Evolutionary conservation across 441 rosid genomes (phyloP).

Genomic region (Mallotus japonicus): DNA sequence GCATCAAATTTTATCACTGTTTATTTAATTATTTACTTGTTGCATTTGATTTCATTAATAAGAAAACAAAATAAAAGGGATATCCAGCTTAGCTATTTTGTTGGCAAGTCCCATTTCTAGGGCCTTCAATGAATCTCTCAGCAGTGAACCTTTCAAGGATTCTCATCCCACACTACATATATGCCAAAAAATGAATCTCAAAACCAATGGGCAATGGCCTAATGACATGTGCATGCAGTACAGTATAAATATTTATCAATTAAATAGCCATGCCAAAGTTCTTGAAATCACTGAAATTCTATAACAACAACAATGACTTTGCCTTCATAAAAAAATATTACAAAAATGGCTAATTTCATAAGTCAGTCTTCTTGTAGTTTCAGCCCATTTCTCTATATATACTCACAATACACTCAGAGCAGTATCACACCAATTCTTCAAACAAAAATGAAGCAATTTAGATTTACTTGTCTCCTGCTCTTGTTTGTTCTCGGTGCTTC

Average conservation of each 20-base stretch:
- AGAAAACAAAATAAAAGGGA: too few species aligned
- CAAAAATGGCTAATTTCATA: background rate
- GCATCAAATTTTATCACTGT: too few species aligned
- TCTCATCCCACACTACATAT: background rate
- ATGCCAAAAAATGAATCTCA: background rate
- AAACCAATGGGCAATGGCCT: background rate
- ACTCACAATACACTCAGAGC: background rate
- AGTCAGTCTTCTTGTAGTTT: background rate
- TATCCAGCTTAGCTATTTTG: too few species aligned
- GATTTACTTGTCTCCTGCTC: background rate
- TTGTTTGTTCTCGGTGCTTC: slow-evolving; percentile 8
- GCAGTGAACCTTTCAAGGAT: background rate
- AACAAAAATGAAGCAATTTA: slow-evolving; percentile 13
- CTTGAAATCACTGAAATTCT: background rate
- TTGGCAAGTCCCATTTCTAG: too few species aligned
- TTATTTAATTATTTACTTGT: too few species aligned
- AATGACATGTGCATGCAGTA: background rate
- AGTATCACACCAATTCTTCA: background rate
- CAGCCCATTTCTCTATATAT: slow-evolving; percentile 11
- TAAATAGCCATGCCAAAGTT: too few species aligned
- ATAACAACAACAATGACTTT: background rate
- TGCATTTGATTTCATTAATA: too few species aligned
- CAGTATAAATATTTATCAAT: background rate
- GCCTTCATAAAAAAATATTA: background rate
- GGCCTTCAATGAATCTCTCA: background rate